Percentiles rank a stretch among this genome's conserved stretches.
Conservation (phyloP, 495 filamentous ascomycete species). For the Penicillium manginii region DNA sequence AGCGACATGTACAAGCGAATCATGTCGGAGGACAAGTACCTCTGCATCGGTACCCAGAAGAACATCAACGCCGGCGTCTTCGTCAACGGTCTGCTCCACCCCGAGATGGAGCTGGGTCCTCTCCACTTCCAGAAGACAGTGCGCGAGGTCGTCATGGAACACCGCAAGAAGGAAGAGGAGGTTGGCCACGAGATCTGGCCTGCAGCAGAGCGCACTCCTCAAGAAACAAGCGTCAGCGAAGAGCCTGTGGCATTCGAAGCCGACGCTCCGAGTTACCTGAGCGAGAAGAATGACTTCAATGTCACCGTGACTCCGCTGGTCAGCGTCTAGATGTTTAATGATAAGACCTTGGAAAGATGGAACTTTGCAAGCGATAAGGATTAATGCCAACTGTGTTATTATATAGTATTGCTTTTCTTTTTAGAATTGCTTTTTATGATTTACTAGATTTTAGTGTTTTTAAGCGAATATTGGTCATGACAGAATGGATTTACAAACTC, state of each 20-base stretch:
- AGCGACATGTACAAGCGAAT: slow-evolving; percentile 51
- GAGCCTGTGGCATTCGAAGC: slow-evolving; percentile 23
- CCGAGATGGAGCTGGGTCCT: slow-evolving; percentile 49
- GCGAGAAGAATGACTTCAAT: slow-evolving; percentile 5
- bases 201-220: slow-evolving; percentile 20
- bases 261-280: background rate
- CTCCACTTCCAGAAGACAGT: slow-evolving; percentile 51
- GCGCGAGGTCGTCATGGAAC: slow-evolving; percentile 41
- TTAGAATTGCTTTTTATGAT: slow-evolving; percentile 5
- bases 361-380: background rate
- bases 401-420: slow-evolving; percentile 2
- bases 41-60: slow-evolving; percentile 50
- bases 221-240: slow-evolving; percentile 6
- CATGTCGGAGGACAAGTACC: slow-evolving; percentile 52
- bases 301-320: slow-evolving; percentile 1
- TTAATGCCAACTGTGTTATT: background rate
- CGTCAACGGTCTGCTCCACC: slow-evolving; percentile 52
- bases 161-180: slow-evolving; percentile 38
- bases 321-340: background rate
- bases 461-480: slow-evolving; percentile 1
- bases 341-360: background rate
- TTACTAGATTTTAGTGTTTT: slow-evolving; percentile 3
- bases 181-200: slow-evolving; percentile 47
- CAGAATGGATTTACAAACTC: background rate
- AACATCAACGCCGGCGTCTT: slow-evolving; percentile 54